phyloP scores from a whole-genome alignment of 106 monocot genomes.

The Platanthera guangdongensis region DNA sequence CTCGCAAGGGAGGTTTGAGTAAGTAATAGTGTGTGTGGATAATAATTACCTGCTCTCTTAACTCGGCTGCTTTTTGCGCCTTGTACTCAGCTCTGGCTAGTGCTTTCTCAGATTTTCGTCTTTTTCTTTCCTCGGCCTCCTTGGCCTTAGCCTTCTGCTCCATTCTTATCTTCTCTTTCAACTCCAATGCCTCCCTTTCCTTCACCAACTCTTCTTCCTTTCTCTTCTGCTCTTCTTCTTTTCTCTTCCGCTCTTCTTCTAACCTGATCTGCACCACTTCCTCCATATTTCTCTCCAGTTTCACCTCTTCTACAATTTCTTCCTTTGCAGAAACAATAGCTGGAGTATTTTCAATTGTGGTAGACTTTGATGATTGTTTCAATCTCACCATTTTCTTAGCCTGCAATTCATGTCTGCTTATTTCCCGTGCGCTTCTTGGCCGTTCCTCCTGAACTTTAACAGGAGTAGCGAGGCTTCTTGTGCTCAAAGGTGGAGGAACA shows the following conservation, averaged over 20 bases:
- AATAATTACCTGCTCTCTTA: slow-evolving; percentile 51
- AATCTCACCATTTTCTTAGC: slow-evolving; percentile 9
- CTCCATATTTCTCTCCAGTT: slow-evolving; percentile 23
- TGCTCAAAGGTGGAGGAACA: slow-evolving; percentile 5
- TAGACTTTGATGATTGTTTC: slow-evolving; percentile 21
- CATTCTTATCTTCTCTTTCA: slow-evolving; percentile 50
- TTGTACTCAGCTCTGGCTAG: slow-evolving; percentile 57
- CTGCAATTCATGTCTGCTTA: slow-evolving; percentile 9
- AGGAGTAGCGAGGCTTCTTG: neutral
- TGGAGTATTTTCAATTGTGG: slow-evolving; percentile 3
- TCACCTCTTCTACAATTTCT: slow-evolving; percentile 19
- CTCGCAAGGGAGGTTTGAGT: neutral
- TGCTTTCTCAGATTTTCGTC: slow-evolving; percentile 52
- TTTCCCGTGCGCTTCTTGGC: neutral
- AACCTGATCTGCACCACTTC: slow-evolving; percentile 30
- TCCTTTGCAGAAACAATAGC: slow-evolving; percentile 9
- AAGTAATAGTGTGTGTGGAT: neutral
- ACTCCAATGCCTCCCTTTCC: slow-evolving; percentile 42
- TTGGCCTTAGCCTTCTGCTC: slow-evolving; percentile 87
- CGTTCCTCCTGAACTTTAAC: slow-evolving; percentile 8
- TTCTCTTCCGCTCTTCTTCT: slow-evolving; percentile 23
- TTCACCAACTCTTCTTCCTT: slow-evolving; percentile 54
- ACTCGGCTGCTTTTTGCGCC: slow-evolving; percentile 68
- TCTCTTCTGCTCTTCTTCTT: slow-evolving; percentile 34
- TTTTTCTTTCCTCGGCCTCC: slow-evolving; percentile 88